Percentiles rank a stretch among this genome's conserved stretches.
These are phyloP conservation scores for Colletotrichum paranaense DNA, from an alignment of 2,329 filamentous ascomycete genomes.

Conservation along the genomic window DNA sequence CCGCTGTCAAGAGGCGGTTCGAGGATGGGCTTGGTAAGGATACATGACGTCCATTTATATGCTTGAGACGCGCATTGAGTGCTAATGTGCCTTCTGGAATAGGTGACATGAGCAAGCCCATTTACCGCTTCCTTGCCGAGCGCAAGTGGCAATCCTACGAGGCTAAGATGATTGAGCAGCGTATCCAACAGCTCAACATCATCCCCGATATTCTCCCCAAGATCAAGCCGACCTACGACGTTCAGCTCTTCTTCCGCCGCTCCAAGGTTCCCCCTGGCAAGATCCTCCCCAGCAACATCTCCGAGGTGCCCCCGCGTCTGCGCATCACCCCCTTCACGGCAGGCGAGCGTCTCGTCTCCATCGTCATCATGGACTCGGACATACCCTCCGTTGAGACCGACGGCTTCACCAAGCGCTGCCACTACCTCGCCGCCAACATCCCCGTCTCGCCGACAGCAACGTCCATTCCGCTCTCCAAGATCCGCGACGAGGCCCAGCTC, in stretches of 20 bases:
- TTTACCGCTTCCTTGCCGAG: conserved; percentile 91
- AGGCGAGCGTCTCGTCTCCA: conserved; percentile 83
- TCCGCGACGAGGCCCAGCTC: conserved; percentile 72
- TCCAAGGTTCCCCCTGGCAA: conserved; percentile 79
- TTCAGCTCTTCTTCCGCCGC: conserved; percentile 82
- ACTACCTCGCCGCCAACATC: conserved; percentile 82
- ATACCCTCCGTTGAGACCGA: conserved; percentile 84
- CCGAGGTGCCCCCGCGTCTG: conserved; percentile 79
- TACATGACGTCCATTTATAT: not conserved
- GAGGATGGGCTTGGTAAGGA: conserved; percentile 87
- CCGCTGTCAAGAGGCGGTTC: conserved; percentile 90
- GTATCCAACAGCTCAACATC: conserved; percentile 86
- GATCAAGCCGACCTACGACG: conserved; percentile 81
- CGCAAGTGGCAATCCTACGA: conserved; percentile 89
- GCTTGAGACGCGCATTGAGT: not conserved
- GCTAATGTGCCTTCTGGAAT: conserved; percentile 1
- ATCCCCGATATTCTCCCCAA: conserved; percentile 88
- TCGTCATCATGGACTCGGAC: conserved; percentile 90
- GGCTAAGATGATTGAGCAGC: conserved; percentile 82
- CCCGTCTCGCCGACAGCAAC: conserved; percentile 64
- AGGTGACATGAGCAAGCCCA: conserved; percentile 97
- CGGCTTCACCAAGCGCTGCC: conserved; percentile 82
- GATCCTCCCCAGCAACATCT: conserved; percentile 79
- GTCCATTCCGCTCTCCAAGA: conserved; percentile 72
- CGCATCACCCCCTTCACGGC: conserved; percentile 87